Base-by-base conservation (phyloP, 768 basidiomycete genomes). In the Hortiboletus campestris region DNA sequence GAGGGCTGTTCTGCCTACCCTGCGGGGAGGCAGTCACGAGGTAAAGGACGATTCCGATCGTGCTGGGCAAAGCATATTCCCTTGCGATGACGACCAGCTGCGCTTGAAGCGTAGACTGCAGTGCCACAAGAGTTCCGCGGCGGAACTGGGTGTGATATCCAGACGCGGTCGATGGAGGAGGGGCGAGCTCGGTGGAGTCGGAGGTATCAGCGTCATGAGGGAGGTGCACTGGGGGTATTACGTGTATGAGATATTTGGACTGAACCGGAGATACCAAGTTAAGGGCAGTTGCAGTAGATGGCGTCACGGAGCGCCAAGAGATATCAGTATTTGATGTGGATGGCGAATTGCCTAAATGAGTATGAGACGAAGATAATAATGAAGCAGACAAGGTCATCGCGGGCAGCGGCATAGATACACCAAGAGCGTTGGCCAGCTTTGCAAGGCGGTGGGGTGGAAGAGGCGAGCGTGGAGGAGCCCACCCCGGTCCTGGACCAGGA, bases 21-120 rank as follows among this genome's bases (percentile, higher is more conserved):
- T 63, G 70, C 6, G 65, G 45, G 45, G 73, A 59, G 19, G 75
- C 63, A 38, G 76, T 76, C 42, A 91, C 81, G 44, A 98, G 83
- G 71, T 94, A 98, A 2, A 98, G 78, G 41, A 91, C 77, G 45
- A 98, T 73, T 6, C 95, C 95, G 14, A 82, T 72, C 0, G 90
- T 91, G 61, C 88, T 92, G 2, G 95, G 95, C 17, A 98, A 76
- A 3, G 91, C 90, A 65, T 94, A 98, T 72, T 98, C 95, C 71
- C 86, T 87, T 14, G 95, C 94, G 49, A 98, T 97, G 8, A 92
- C 89, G 20, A 78, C 77, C 11, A 97, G 74, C 68, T 97, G 95
- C 1, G 85, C 81, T 40, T 91, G 86, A 2, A 98, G 75, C 0
- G 88, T 91, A 6, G 94, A 78, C 67, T 94, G 84, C 0, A 98